Percentiles rank a stretch among this genome's conserved stretches.
Evolutionary conservation across 1,139 yeast species (phyloP).

Genomic region (Candida frijolesensis): DNA sequence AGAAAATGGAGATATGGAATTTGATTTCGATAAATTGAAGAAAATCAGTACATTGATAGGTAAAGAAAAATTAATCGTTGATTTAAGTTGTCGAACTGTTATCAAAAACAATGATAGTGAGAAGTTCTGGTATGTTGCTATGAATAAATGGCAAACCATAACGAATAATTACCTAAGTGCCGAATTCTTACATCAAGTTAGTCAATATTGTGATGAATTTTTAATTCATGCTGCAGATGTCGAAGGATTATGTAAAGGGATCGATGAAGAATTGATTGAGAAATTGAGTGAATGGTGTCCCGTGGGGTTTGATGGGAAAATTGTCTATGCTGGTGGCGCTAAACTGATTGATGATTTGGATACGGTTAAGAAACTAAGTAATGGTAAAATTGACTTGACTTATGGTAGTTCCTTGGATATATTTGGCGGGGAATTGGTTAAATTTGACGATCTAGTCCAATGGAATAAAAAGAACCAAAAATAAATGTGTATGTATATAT

Average conservation of each 20-base stretch:
- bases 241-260: conserved; percentile 93
- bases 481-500: conserved; percentile 3
- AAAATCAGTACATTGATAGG: conserved; percentile 57
- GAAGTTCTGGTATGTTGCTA: conserved; percentile 83
- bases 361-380: conserved; percentile 64
- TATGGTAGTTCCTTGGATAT: conserved; percentile 92
- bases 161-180: conserved; percentile 62
- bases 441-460: conserved; percentile 66
- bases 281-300: conserved; percentile 80
- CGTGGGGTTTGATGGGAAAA: conserved; percentile 56
- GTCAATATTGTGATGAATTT: conserved; percentile 78
- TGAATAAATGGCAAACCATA: conserved; percentile 94
- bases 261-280: conserved; percentile 74
- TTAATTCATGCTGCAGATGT: conserved; percentile 97
- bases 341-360: conserved; percentile 67
- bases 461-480: conserved; percentile 57
- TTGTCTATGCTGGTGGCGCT: conserved; percentile 98
- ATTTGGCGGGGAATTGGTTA: conserved; percentile 85
- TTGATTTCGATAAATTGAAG: conserved; percentile 57
- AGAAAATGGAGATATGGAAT: conserved; percentile 36
- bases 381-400: conserved; percentile 86
- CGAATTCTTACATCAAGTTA: conserved; percentile 55
- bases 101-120: conserved; percentile 19
- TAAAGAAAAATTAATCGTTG: conserved; percentile 73
- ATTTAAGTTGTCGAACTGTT: conserved; percentile 77